Evolutionary conservation across 2,329 filamentous ascomycete genomes (phyloP), one percentile per base, ranked within the genome.

Genomic region (Apiospora phragmitis): DNA sequence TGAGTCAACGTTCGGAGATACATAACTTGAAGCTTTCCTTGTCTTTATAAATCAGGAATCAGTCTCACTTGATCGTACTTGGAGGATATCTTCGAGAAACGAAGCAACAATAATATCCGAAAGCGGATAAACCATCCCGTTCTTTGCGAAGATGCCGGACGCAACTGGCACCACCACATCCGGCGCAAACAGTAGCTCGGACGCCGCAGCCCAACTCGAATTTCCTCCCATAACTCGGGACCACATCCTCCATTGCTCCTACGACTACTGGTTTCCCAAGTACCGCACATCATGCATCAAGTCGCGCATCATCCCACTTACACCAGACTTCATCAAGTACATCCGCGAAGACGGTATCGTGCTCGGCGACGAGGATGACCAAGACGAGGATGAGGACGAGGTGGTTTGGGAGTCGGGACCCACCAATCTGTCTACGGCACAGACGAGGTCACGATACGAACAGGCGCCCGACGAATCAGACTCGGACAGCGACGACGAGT

Each of bases 191-290:
- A 38, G 70, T 32, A 68, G 74, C 75, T 78, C 21, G 76, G 70
- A 69, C 71, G 74, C 72, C 69, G 71, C 76, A 47, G 71, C 74
- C 66, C 69, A 71, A 67, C 71, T 70, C 67, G 76, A 74, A 26
- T 98, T 99, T 78, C 93, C 94, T 26, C 94, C 94, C 0, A 89
- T 97, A 70, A 94, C 91, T 42, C 93, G 91, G 79, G 89, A 92
- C 65, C 95, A 99, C 78, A 97, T 99, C 72, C 85, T 97, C 69
- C 93, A 98, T 82, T 99, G 95, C 83, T 97, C 96, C 55, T 98
- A 97, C 81, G 93, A 97, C 80, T 89, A 88, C 72, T 99, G 96
- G 96, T 94, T 97, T 77, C 90, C 93, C 66, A 91, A 89, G 87
- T 97, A 97, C 80, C 92, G 93, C 71, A 85, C 89, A 9, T 88